These are phyloP conservation scores for Angomonas desouzai DNA, from an alignment of 208 protist genomes.

Conservation along the genomic window DNA sequence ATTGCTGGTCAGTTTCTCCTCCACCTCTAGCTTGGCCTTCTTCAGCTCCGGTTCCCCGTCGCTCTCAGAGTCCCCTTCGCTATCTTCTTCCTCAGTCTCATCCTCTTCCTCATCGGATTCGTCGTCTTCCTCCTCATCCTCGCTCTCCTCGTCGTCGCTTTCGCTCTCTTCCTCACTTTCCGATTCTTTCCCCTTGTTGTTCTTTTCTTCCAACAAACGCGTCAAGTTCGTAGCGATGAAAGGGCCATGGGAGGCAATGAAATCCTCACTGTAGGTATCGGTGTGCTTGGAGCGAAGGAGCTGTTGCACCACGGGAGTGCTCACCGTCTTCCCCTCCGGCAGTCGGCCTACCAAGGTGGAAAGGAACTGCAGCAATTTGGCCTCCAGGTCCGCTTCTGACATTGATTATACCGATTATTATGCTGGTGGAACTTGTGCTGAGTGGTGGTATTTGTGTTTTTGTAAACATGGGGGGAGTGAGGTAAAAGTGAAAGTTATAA, in stretches of 20 bases:
- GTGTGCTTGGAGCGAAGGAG: conserved; percentile 64
- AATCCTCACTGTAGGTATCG: conserved; percentile 49
- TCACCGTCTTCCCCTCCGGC: conserved; percentile 67
- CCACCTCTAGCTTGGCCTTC: conserved; percentile 31
- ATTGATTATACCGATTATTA: no score
- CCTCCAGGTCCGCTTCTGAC: conserved; percentile 47
- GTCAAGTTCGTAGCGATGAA: conserved; percentile 53
- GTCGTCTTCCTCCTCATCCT: conserved; percentile 34
- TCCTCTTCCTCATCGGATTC: conserved; percentile 42
- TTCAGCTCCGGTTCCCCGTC: conserved; percentile 38
- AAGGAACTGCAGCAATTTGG: conserved; percentile 58
- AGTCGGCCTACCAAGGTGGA: conserved; percentile 60
- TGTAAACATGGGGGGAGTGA: no score
- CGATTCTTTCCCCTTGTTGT: neutral
- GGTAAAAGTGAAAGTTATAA: no score
- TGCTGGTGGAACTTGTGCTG: no score
- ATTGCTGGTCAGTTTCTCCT: conserved; percentile 12
- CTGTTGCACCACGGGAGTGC: conserved; percentile 60
- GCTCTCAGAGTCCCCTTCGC: conserved; percentile 19
- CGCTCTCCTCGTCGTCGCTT: conserved; percentile 18
- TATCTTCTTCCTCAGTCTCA: conserved; percentile 28
- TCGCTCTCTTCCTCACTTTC: conserved; percentile 20
- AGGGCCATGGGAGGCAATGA: conserved; percentile 30
- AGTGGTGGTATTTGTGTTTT: no score
- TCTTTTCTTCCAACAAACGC: conserved; percentile 27